Percentiles rank a stretch among this genome's conserved stretches.
phyloP scores from a whole-genome alignment of 1,284 basidiomycete genomes.

The Uromyces viciae-fabae region DNA sequence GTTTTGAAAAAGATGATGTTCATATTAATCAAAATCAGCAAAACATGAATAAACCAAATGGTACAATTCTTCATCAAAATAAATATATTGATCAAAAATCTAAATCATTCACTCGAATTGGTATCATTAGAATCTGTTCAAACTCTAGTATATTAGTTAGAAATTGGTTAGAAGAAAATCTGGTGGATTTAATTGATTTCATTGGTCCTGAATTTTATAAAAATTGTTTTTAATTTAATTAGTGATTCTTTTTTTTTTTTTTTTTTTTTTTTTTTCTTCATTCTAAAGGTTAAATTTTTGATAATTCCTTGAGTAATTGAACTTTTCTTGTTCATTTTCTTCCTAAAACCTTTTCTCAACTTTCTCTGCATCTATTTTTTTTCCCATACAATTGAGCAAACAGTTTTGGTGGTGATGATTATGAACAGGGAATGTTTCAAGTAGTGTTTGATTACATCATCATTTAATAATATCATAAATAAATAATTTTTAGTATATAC shows the following conservation, averaged over 20 bases:
- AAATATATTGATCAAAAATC: too few species aligned
- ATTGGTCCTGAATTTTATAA: conserved; percentile 34
- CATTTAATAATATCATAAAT: background rate
- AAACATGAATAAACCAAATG: background rate
- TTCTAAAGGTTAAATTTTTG: too few species aligned
- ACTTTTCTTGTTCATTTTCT: too few species aligned
- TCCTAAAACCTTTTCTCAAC: too few species aligned
- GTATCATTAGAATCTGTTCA: conserved; percentile 13
- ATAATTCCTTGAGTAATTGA: too few species aligned
- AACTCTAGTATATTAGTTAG: background rate
- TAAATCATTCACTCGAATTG: background rate
- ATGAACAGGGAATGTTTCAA: too few species aligned
- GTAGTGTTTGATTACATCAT: too few species aligned
- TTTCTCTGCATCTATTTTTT: too few species aligned
- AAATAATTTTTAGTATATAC: background rate
- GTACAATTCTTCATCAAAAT: background rate
- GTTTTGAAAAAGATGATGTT: too few species aligned
- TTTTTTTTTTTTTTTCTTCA: background rate
- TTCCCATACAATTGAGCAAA: too few species aligned
- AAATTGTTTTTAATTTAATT: conserved; percentile 25
- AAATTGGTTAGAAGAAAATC: conserved; percentile 18
- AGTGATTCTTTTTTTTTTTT: too few species aligned
- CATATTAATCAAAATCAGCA: background rate
- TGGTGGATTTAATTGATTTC: conserved; percentile 8
- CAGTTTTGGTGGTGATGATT: too few species aligned